phyloP scores from a whole-genome alignment of 2,329 filamentous ascomycete genomes.

The Scytalidium sp. region DNA sequence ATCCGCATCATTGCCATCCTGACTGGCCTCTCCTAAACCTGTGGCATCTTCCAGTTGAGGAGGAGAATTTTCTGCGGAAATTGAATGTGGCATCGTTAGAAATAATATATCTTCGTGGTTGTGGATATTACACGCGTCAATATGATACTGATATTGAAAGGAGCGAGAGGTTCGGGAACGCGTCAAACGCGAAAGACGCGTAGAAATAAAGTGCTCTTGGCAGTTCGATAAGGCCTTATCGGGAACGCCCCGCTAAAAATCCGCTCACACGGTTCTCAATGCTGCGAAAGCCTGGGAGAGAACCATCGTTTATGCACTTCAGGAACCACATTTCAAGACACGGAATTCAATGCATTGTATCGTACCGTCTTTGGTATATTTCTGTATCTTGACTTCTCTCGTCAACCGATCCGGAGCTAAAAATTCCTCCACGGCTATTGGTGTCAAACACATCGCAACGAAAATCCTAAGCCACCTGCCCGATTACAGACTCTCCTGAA shows the following conservation, averaged over 20 bases:
- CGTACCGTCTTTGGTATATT: no score
- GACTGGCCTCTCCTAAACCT: constrained; percentile 4
- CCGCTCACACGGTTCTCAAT: background rate
- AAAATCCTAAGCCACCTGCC: no score
- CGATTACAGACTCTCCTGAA: no score
- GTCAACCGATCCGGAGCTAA: no score
- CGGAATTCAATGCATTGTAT: no score
- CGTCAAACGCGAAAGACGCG: background rate
- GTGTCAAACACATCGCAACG: no score
- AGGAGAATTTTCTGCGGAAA: background rate
- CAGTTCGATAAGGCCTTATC: background rate
- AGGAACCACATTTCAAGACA: no score
- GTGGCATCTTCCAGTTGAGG: background rate
- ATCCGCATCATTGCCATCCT: constrained; percentile 12
- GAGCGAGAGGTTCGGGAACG: background rate
- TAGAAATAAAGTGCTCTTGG: background rate
- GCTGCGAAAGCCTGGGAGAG: no score
- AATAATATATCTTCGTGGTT: background rate
- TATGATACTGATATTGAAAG: background rate
- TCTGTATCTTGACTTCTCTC: no score
- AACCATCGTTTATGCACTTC: no score
- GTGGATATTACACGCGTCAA: background rate
- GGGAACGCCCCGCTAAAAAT: no score
- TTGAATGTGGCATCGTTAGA: background rate
- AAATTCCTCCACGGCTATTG: no score